Conservation (phyloP, 169 alveolate species). For the Sarcocystis neurona region DNA sequence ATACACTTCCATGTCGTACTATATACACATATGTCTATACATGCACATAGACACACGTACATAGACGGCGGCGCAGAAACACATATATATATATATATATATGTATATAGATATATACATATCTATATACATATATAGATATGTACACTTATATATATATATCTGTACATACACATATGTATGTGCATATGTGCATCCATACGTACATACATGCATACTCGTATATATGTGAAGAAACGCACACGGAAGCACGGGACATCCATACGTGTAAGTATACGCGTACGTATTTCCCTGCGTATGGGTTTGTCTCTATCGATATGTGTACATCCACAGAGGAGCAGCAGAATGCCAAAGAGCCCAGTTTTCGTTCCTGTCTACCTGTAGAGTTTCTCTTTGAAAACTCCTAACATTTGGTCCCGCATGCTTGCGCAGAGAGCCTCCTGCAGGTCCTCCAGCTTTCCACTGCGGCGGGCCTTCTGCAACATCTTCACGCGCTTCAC, state of each 20-base stretch:
- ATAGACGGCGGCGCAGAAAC: neutral
- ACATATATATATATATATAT: neutral
- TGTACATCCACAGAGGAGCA: too few species aligned
- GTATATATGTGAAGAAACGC: neutral
- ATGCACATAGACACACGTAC: neutral
- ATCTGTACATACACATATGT: too few species aligned
- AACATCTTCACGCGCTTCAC: neutral
- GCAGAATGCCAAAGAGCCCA: too few species aligned
- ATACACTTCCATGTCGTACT: neutral
- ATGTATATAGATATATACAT: neutral
- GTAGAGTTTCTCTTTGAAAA: conserved; percentile 2
- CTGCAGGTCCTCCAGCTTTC: neutral
- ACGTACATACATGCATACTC: neutral
- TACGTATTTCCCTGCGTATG: neutral
- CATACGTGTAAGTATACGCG: neutral
- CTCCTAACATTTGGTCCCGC: conserved; percentile 16
- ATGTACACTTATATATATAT: too few species aligned
- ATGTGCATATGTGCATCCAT: too few species aligned
- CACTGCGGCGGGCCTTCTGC: neutral
- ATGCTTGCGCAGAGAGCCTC: neutral
- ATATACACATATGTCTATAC: neutral
- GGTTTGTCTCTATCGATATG: neutral
- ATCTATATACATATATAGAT: neutral
- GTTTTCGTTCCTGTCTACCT: neutral
- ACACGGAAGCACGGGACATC: neutral